Base-by-base conservation (phyloP, 108 stramenopile species). In the Cyclotella baltica region DNA sequence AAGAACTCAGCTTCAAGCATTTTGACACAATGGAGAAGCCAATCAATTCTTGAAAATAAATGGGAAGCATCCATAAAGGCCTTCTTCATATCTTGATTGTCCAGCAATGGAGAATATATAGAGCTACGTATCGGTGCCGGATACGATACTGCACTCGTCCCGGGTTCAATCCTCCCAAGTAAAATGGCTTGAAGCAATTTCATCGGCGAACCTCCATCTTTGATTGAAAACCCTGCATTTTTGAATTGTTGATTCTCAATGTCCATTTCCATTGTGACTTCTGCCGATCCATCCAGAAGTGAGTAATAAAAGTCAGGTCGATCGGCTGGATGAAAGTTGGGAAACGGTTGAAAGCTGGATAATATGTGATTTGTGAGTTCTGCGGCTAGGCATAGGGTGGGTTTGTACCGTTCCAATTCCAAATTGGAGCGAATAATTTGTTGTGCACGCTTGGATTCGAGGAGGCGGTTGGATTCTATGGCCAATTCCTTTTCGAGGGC, bases 201-300 rank as follows among this genome's bases (percentile, higher is more conserved):
- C 3, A 77, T 77, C 4, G 82, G 30, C 8, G 66, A 34, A 20
- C 67, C 71, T 2, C 53, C 76, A 56, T 82, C 81, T 58, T 77
- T 83, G 58, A 76, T 68, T 65, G 75, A 83, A 57, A 75, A 83
- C 8, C 71, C 76, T 36, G 73, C 37, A 0, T 47, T 51, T 15
- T 37, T 33, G 20, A 56, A 30, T 18, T 48, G 23, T 0, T 70
- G 37, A 9, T 66, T 50, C 18, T 77, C 67, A 53, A 25, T 20
- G 19, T 69, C 28, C 31, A 83, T n/a, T 34, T 53, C 61, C 66
- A 77, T 62, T n/a, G 71, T 70, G 22, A 83, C 53, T 55, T 83
- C 82, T 31, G 71, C 82, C 35, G 65, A 63, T 16, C 76, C 76
- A 59, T 73, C 72, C 34, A 77, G 76, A 51, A 83, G 66, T 35